These are phyloP conservation scores for Umbelopsis isabellina DNA, from an alignment of 192 early-diverging fungal genomes.

Conservation along the genomic window DNA sequence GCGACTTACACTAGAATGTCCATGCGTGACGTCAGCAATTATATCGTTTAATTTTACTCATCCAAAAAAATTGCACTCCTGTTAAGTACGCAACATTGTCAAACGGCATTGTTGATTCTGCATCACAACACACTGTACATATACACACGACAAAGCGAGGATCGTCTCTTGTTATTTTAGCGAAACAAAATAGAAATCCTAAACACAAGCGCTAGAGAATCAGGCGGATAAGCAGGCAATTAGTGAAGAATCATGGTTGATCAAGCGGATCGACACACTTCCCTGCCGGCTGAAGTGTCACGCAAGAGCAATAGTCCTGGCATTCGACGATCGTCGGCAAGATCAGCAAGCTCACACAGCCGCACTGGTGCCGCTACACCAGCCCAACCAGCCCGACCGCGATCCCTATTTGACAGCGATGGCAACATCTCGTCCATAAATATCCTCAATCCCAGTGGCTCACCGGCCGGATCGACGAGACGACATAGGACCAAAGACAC, in stretches of 20 bases:
- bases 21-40: not conserved
- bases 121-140: not conserved
- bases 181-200: no score
- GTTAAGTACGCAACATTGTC: no score
- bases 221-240: constrained; percentile 4
- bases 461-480: constrained; percentile 24
- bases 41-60: no score
- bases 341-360: not conserved
- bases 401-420: constrained; percentile 40
- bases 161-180: not conserved
- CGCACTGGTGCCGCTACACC: not conserved
- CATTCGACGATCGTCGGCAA: not conserved
- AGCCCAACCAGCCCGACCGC: constrained; percentile 16
- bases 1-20: not conserved
- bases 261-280: constrained; percentile 12
- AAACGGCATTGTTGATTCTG: not conserved
- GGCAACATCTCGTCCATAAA: constrained; percentile 40
- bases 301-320: constrained; percentile 14
- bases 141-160: not conserved
- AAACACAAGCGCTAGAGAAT: no score
- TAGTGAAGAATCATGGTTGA: constrained; percentile 16
- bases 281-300: not conserved
- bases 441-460: constrained; percentile 30
- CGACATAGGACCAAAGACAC: not conserved
- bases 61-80: no score